Evolutionary conservation across 768 basidiomycete species (phyloP), one percentile per base, ranked within the genome.

Genomic region (Mycena kentingensis): DNA sequence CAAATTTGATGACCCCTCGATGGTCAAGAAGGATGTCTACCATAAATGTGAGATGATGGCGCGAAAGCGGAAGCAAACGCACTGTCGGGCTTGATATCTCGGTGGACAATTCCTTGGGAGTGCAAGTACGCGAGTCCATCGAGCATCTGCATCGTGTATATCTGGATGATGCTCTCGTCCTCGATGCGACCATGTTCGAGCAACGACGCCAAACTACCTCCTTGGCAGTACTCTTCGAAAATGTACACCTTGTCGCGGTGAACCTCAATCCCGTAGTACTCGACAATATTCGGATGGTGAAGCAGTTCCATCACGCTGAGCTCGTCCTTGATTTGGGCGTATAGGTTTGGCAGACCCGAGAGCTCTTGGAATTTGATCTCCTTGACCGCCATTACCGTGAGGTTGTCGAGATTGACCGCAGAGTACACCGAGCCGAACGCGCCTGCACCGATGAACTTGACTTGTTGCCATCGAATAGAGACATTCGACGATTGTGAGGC

Each of bases 351-450:
- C 46, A 93, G 73, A 18, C 91, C 92, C 5, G 91, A 85, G 12
- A 96, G 75, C 67, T 98, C 96, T 66, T 95, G 93, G 69, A 95
- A 96, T 53, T 93, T 93, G 68, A 98, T 93, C 74, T 98, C 97
- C 73, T 99, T 99, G 63, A 98, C 97, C 8, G 97, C 97, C 94
- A 99, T 98, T 55, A 98, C 83, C 36, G 90, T 89, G 39, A 95
- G 93, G 1, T 90, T 88, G 65, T 98, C 97, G 49, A 98, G 79
- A 67, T 98, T 98, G 71, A 98, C 89, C 16, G 95, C 97, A 41
- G 93, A 83, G 68, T 98, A 99, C n/a, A 99, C 97, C n/a, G 92
- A 96, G 19, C 97, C 97, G 69, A 97, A 98, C 8, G 97, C 95
- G 15, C 97, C 97, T n/a, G 94, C 87, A 45, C 96, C 97, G 61